Base-by-base conservation (phyloP, 495 filamentous ascomycete species). In the Rhizodiscina lignyota region DNA sequence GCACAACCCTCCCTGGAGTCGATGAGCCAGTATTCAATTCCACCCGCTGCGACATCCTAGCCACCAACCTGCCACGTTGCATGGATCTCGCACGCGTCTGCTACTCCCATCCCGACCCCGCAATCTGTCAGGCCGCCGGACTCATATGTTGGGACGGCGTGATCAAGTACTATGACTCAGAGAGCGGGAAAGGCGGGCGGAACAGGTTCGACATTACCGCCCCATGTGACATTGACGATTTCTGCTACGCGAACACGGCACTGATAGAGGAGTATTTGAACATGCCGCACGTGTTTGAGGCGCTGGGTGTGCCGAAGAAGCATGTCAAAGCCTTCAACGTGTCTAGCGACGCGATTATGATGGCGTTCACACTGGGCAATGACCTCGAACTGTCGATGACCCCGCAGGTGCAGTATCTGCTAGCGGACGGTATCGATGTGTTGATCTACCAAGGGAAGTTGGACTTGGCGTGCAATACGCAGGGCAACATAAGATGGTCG, bases 391-490 rank as follows among this genome's bases (percentile, higher is more conserved):
- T 52, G 37, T 12, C 39, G 23, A 48, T 39, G 34, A 41, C 47
- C 44, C 16, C 43, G 4, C 41, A 51, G 24, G 51, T 65, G 0
- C 26, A 43, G 1, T 59, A 51, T 29, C 35, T 63, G 10, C 53
- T 65, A 5, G 30, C 49, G 5, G 51, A 49, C 32, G 41, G 48
- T 4, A 49, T 65, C 1, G 42, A 63, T 36, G 52, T 53, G 24
- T 37, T 65, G n/a, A 54, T 55, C 13, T 65, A 65, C 36, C 58
- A 63, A 42, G 60, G 62, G 0, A 65, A 63, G 34, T 48, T 65
- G 1, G 62, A 65, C 38, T 40, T 65, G 5, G 51, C 51, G 18
- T 65, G 62, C 31, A 65, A 65, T 34, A 63, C 62, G 1, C 60
- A 60, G 2, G 62, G 62, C 19, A 59, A 53, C 33, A 37, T 55